These are phyloP conservation scores for Raffaelea arxii DNA, from an alignment of 2,329 filamentous ascomycete species.

Conservation along the genomic window DNA sequence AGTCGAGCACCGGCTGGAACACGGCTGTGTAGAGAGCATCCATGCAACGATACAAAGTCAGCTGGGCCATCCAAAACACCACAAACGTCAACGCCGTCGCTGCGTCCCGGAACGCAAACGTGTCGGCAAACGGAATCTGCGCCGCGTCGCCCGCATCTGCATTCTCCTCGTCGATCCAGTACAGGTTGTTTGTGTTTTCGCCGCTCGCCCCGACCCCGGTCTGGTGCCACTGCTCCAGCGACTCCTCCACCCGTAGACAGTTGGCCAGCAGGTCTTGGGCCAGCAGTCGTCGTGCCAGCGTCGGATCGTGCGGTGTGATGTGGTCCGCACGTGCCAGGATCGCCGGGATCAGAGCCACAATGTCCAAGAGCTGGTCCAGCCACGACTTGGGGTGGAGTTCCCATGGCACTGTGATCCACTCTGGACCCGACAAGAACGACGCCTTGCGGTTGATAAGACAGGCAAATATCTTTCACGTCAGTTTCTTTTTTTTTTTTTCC, in stretches of 20 bases:
- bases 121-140: constrained; percentile 33
- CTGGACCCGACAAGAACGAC: constrained; percentile 39
- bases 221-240: constrained; percentile 38
- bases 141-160: constrained; percentile 14
- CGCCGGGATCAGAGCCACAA: constrained; percentile 34
- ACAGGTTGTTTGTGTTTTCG: constrained; percentile 11
- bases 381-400: constrained; percentile 38
- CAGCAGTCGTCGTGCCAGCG: constrained; percentile 29
- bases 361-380: constrained; percentile 43
- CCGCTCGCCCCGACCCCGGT: constrained; percentile 9
- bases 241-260: constrained; percentile 36
- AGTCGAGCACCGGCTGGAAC: constrained; percentile 32
- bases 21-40: constrained; percentile 33
- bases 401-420: constrained; percentile 45
- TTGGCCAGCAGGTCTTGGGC: constrained; percentile 38
- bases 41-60: constrained; percentile 39
- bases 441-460: constrained; percentile 39
- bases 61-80: constrained; percentile 43
- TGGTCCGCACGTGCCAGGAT: constrained; percentile 36
- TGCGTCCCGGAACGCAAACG: constrained; percentile 34
- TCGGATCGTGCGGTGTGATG: constrained; percentile 28
- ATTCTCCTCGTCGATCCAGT: constrained; percentile 30
- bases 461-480: constrained; percentile 27
- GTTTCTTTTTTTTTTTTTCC: neutral
- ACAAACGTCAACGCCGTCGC: constrained; percentile 36